These are phyloP conservation scores for Akanthomyces muscarius DNA, from an alignment of 2,329 filamentous ascomycete species.

Conservation along the genomic window DNA sequence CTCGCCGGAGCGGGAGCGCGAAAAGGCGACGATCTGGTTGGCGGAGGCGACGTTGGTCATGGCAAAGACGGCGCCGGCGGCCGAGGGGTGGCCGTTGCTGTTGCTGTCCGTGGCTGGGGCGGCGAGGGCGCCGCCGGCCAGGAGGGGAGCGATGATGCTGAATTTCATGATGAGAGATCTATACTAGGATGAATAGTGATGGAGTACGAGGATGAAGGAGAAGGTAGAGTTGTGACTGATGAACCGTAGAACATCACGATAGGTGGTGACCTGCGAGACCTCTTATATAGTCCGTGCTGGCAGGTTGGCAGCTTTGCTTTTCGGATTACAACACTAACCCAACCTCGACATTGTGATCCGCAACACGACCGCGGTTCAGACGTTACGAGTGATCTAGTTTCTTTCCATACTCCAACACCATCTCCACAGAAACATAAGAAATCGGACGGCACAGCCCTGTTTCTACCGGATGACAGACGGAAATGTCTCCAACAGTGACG, in stretches of 20 bases:
- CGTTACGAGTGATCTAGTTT: background rate
- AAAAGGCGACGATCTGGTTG: conserved; percentile 21
- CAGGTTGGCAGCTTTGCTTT: no score
- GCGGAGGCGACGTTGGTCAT: conserved; percentile 21
- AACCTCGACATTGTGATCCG: no score
- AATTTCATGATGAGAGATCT: background rate
- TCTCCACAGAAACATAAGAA: background rate
- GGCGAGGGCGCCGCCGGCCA: background rate
- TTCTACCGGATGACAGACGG: no score
- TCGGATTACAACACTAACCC: no score
- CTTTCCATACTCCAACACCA: background rate
- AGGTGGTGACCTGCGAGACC: no score
- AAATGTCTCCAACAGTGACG: no score
- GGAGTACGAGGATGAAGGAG: background rate
- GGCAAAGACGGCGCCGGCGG: conserved; percentile 22
- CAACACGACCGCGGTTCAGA: no score
- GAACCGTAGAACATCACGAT: background rate
- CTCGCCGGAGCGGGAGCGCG: conserved; percentile 18
- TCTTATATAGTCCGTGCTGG: no score
- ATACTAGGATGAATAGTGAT: background rate
- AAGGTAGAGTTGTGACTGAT: background rate
- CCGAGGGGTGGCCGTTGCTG: background rate
- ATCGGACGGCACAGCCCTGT: background rate
- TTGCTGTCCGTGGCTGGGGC: background rate
- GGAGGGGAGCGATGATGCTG: background rate